Conservation (phyloP, 768 basidiomycete species). For the Galerina marginata region DNA sequence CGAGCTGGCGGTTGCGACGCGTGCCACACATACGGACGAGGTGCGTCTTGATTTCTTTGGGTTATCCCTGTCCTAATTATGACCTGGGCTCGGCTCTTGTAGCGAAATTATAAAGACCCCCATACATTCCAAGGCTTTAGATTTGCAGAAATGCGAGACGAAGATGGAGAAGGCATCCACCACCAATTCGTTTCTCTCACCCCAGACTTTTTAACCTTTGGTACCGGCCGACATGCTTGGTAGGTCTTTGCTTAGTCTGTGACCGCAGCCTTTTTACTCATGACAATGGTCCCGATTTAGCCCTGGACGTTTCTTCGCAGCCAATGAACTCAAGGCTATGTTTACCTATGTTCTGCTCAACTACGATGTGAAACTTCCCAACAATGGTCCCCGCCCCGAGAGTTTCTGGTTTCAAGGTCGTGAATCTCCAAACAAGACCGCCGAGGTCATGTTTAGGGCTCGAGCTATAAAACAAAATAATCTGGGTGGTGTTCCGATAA, state of each 20-base stretch:
- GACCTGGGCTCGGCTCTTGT: neutral
- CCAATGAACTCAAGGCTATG: constrained; percentile 29
- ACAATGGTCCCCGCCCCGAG: constrained; percentile 27
- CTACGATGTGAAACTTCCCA: constrained; percentile 42
- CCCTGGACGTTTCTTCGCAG: constrained; percentile 48
- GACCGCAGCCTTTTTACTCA: neutral
- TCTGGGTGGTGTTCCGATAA: no score
- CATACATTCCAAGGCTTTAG: constrained; percentile 48
- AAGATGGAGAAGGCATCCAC: constrained; percentile 21
- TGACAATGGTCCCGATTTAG: neutral
- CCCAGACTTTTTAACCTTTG: constrained; percentile 37
- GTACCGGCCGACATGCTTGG: constrained; percentile 39
- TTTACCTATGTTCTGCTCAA: constrained; percentile 44
- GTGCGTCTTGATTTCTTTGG: neutral
- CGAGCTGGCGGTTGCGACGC: constrained; percentile 32
- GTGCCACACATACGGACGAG: constrained; percentile 34
- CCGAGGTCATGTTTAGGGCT: neutral
- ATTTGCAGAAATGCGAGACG: constrained; percentile 36
- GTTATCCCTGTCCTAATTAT: neutral
- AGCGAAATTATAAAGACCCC: constrained; percentile 29
- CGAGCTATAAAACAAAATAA: no score
- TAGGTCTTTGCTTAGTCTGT: neutral
- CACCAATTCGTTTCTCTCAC: constrained; percentile 32
- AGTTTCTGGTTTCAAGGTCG: constrained; percentile 21
- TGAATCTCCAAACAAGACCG: neutral